Conservation (phyloP, 2,329 filamentous ascomycete genomes). For the Phaeosphaeriaceae sp. region DNA sequence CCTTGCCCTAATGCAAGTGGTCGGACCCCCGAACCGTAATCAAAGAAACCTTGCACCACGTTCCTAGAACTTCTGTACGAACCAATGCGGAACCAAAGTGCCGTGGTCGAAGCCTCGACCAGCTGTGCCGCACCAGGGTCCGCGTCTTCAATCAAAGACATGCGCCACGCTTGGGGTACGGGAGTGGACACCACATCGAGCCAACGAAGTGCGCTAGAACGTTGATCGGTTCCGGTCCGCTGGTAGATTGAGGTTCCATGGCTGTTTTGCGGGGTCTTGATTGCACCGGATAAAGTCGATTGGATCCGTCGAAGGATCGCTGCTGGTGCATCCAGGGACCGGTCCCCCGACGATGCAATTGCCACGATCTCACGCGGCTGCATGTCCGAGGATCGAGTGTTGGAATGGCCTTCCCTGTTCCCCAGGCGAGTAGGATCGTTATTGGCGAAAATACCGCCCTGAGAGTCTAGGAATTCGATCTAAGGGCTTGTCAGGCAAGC, state of each 20-base stretch:
- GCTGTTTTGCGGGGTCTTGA: constrained; percentile 3
- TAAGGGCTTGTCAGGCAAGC: not conserved
- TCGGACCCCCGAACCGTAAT: not conserved
- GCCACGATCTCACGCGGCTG: not conserved
- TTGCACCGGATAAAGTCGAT: constrained; percentile 3
- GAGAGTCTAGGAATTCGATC: not conserved
- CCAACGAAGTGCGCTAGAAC: not conserved
- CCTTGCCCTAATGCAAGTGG: not conserved
- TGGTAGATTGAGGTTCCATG: not conserved
- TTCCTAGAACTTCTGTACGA: not conserved
- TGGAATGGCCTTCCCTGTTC: not conserved
- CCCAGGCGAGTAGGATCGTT: not conserved
- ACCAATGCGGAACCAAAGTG: not conserved
- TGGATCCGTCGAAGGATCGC: not conserved
- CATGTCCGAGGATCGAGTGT: not conserved
- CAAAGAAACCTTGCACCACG: not conserved
- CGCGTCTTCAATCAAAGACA: not conserved
- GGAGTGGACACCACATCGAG: not conserved
- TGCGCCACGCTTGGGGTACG: not conserved
- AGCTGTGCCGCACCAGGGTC: not conserved
- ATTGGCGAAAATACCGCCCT: not conserved
- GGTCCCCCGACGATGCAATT: not conserved
- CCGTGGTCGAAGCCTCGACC: not conserved
- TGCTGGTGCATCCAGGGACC: not conserved
- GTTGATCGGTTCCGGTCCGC: constrained; percentile 1